Conservation (phyloP, 176 grass and related monocot genomes). For the Triticum timopheevii region DNA sequence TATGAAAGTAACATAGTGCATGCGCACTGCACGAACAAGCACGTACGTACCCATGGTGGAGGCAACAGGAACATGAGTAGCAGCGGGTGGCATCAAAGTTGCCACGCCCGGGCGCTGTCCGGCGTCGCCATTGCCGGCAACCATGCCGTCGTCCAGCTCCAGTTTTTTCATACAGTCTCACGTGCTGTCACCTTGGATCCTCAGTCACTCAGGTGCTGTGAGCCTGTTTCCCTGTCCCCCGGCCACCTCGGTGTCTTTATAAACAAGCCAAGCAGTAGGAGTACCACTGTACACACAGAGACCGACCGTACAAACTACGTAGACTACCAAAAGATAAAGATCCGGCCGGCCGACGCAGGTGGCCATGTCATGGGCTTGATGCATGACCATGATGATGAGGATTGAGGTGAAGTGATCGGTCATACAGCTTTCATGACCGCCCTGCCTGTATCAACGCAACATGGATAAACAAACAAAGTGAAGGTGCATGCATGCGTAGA, state of each 20-base stretch:
- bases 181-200: not conserved
- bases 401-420: constrained; percentile 16
- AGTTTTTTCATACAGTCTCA: not conserved
- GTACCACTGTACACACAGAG: not conserved
- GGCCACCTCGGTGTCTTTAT: not conserved
- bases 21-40: not conserved
- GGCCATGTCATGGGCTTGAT: constrained; percentile 1
- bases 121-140: not conserved
- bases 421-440: not conserved
- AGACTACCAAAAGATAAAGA: not conserved
- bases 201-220: not conserved
- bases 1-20: not conserved
- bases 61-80: not conserved
- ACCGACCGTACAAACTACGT: not conserved
- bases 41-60: not conserved
- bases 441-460: not conserved
- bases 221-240: constrained; percentile 7
- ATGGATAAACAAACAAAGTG: not conserved
- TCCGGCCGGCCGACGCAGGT: not conserved
- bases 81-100: not conserved
- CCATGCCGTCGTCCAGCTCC: not conserved
- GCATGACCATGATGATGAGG: not conserved
- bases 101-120: not conserved
- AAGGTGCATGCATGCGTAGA: not conserved
- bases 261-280: not conserved